Percentiles rank a stretch among this genome's conserved stretches.
Conservation (phyloP, 768 basidiomycete species). For the Calocybe indica region DNA sequence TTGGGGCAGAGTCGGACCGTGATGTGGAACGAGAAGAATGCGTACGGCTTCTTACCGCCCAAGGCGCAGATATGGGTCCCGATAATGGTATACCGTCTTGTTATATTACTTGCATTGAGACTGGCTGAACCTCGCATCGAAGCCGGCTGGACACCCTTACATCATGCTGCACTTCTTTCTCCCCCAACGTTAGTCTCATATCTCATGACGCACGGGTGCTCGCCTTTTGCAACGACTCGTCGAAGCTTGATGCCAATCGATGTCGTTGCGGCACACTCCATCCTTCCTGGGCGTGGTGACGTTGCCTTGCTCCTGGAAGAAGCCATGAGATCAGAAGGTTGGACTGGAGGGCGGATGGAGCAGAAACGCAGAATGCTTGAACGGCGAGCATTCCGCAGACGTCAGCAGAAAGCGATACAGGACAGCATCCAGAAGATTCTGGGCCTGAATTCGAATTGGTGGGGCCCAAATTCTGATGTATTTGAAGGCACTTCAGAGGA, state of each 20-base stretch:
- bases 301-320: conserved; percentile 84
- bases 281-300: conserved; percentile 77
- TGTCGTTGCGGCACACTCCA: conserved; percentile 80
- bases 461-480: conserved; percentile 42
- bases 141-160: conserved; percentile 96
- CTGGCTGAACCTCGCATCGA: conserved; percentile 7
- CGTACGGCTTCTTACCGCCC: conserved; percentile 70
- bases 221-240: conserved; percentile 69
- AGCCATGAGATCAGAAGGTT: conserved; percentile 82
- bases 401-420: conserved; percentile 48
- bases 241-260: conserved; percentile 84
- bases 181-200: conserved; percentile 90
- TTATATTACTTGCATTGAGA: background rate
- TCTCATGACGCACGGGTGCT: conserved; percentile 89
- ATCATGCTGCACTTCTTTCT: conserved; percentile 83
- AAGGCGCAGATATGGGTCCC: conserved; percentile 64
- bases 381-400: conserved; percentile 46
- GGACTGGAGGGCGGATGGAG: conserved; percentile 75
- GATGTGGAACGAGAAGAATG: conserved; percentile 91
- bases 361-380: conserved; percentile 56
- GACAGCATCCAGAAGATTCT: conserved; percentile 54
- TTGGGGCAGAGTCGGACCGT: conserved; percentile 74
- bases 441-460: conserved; percentile 57
- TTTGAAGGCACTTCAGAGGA: conserved; percentile 46
- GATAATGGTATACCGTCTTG: conserved; percentile 53